Conservation (phyloP, 2,329 filamentous ascomycete species). For the Hyphodiscus sp. region DNA sequence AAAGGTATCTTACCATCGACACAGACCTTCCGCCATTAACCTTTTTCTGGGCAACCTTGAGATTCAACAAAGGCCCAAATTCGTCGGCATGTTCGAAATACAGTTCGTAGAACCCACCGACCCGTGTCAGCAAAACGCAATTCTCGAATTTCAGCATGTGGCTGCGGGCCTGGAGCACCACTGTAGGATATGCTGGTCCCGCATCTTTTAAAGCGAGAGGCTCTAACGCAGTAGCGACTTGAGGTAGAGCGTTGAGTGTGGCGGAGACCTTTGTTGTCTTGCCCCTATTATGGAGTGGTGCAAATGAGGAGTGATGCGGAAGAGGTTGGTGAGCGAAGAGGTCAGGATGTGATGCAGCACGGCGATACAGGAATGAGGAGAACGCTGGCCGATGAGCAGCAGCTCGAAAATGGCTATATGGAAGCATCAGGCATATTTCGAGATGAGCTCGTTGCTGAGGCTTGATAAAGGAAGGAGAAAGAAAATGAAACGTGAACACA, state of each 20-base stretch:
- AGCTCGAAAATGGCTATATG: conserved; percentile 2
- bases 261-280: conserved; percentile 50
- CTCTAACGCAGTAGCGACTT: conserved; percentile 40
- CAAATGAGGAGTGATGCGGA: background rate
- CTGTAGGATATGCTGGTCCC: conserved; percentile 67
- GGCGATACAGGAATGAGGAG: conserved; percentile 3
- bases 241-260: conserved; percentile 49
- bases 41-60: conserved; percentile 79
- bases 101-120: conserved; percentile 95
- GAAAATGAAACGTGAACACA: no score
- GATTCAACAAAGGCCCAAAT: conserved; percentile 74
- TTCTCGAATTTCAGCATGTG: conserved; percentile 90
- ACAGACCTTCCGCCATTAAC: conserved; percentile 67
- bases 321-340: background rate
- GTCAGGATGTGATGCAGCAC: background rate
- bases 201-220: conserved; percentile 34
- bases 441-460: background rate
- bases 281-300: conserved; percentile 34
- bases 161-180: conserved; percentile 76
- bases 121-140: conserved; percentile 84
- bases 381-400: conserved; percentile 4
- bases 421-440: conserved; percentile 14
- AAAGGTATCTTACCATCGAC: conserved; percentile 61
- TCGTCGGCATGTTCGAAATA: conserved; percentile 96
- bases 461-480: no score